Evolutionary conservation across 495 filamentous ascomycete species (phyloP), one percentile per base, ranked within the genome.

Genomic region (Aspergillus affinis): DNA sequence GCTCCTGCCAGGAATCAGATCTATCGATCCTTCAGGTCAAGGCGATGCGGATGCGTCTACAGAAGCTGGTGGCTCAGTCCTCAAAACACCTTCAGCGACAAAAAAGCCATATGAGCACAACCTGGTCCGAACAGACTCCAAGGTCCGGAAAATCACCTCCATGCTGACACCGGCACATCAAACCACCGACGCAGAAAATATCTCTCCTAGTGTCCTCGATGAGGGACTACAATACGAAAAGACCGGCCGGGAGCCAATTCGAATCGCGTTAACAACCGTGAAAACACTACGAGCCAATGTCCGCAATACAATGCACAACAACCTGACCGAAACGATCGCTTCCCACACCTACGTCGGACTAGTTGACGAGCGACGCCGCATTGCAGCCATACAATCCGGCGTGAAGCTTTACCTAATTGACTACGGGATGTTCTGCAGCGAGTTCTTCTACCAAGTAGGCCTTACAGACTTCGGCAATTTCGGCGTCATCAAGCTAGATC

Each of bases 401-500:
- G 90, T 98, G 2, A 95, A 93, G 69, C 82, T 99, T 50, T 97
- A 88, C 72, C 86, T 98, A 18, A 84, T 99, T 58, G 95, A 99
- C 76, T 99, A 98, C 70, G 94, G 92, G 17, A 86, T 91, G 66
- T 78, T 91, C 15, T 89, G 86, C 72, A 88, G 85, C 58, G 95
- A 98, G 67, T 93, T 93, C 75, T 97, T 99, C 76, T 98, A 99
- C 76, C 95, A 99, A 74, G 77, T 98, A 49, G 95, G 93, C 2
- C 83, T 99, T 48, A 97, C 94, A 0, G 92, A 98, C 69, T 99
- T 98, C 72, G 92, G 89, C 2, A 98, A 98, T 68, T 98, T 96
- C 70, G 95, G 95, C 17, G 67, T 79, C 53, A 96, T 98, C 65
- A 82, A 81, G 9, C 90, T 98, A 58, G 83, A 88, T 53, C 90